Evolutionary conservation across 441 rosid genomes (phyloP).

Genomic region (Gossypium schwendimanii): DNA sequence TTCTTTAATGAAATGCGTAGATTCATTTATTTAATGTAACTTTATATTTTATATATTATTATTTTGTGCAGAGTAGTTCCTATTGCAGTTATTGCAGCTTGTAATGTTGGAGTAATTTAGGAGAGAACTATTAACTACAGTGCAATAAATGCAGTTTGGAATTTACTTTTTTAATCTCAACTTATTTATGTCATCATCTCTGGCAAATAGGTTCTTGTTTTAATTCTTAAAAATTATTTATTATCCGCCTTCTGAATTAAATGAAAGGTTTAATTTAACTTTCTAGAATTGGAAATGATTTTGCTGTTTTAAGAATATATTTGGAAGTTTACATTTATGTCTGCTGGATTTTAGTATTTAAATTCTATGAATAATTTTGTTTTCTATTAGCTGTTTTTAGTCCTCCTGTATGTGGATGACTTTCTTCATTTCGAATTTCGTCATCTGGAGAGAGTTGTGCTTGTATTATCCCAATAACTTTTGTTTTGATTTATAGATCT

Average conservation of each 20-base stretch:
- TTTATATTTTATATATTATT: not conserved
- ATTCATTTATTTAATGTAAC: not conserved
- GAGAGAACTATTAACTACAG: not conserved
- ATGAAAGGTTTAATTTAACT: constrained; percentile 11
- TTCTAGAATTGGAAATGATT: not conserved
- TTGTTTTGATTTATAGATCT: constrained; percentile 14
- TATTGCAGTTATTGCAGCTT: constrained; percentile 1
- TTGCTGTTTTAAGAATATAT: not conserved
- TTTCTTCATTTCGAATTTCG: not conserved
- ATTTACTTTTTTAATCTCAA: not conserved
- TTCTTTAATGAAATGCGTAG: not conserved
- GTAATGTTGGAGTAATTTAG: not conserved
- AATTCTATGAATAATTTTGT: not conserved
- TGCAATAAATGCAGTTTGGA: constrained; percentile 13
- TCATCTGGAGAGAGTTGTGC: not conserved
- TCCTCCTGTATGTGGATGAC: constrained; percentile 11
- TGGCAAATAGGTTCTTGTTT: not conserved
- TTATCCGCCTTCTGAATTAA: constrained; percentile 17
- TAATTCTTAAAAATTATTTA: not conserved
- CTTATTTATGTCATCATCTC: not conserved
- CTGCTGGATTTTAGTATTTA: constrained; percentile 3
- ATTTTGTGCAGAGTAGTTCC: not conserved
- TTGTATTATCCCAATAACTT: not conserved
- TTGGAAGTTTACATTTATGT: not conserved
- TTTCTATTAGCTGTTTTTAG: constrained; percentile 13